phyloP scores from a whole-genome alignment of 305 asterid species.

The Fraxinus angustifolia region DNA sequence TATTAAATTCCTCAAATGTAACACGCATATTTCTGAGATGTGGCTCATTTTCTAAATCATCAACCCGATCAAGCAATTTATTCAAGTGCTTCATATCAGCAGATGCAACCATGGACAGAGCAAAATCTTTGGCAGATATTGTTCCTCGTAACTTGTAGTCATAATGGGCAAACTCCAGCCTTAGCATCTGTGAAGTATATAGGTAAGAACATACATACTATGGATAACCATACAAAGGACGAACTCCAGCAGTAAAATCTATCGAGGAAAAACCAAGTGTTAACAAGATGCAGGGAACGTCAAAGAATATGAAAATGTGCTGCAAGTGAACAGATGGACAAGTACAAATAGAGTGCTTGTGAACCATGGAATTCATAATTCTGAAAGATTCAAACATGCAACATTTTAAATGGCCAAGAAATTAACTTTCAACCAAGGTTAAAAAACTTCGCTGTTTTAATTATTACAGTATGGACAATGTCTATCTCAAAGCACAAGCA shows the following conservation, averaged over 20 bases:
- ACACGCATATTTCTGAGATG: constrained; percentile 42
- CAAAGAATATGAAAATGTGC: not conserved
- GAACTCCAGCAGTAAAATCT: not conserved
- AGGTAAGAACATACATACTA: not conserved
- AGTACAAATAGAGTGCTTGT: not conserved
- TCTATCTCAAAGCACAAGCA: not conserved
- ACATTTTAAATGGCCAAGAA: not conserved
- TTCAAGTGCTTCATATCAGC: constrained; percentile 73
- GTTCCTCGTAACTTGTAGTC: constrained; percentile 72
- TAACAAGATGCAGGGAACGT: not conserved
- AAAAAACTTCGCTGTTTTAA: not conserved
- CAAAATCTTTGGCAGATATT: constrained; percentile 88
- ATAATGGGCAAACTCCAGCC: constrained; percentile 81
- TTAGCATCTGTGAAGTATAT: constrained; percentile 49
- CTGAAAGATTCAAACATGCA: not conserved
- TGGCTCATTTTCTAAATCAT: constrained; percentile 52
- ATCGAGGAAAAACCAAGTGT: not conserved
- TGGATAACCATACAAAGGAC: not conserved
- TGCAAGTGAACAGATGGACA: not conserved
- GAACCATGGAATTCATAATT: not conserved
- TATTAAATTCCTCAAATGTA: constrained; percentile 72
- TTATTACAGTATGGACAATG: not conserved
- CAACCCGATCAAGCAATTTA: constrained; percentile 70
- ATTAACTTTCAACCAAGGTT: not conserved
- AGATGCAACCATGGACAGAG: constrained; percentile 90